Evolutionary conservation across 2,329 filamentous ascomycete species (phyloP).

Genomic region (Exserohilum turcica): DNA sequence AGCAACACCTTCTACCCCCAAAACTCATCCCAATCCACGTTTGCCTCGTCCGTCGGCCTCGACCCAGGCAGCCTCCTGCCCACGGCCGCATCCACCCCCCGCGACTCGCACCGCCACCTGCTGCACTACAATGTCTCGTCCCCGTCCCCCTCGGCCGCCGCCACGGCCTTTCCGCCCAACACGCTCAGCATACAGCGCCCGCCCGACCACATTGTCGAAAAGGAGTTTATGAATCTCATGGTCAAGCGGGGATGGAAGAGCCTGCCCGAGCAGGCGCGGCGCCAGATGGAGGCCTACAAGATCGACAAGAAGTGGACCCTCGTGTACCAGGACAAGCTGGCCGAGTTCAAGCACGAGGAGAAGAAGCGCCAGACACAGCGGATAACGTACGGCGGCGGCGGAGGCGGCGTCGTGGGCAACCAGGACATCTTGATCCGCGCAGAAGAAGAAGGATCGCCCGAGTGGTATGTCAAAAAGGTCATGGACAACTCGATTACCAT

Average conservation of each 20-base stretch:
- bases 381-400: conserved; percentile 60
- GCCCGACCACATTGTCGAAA: conserved; percentile 79
- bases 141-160: conserved; percentile 54
- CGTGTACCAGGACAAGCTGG: conserved; percentile 90
- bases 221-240: conserved; percentile 93
- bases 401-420: conserved; percentile 36
- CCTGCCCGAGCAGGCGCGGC: conserved; percentile 87
- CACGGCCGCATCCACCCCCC: conserved; percentile 46
- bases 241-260: conserved; percentile 98
- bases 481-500: conserved; percentile 93
- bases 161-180: conserved; percentile 59
- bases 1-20: conserved; percentile 57
- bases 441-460: conserved; percentile 93
- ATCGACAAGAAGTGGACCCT: conserved; percentile 97
- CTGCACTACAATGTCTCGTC: conserved; percentile 52
- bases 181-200: conserved; percentile 72
- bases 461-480: conserved; percentile 97
- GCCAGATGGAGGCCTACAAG: conserved; percentile 96
- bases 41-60: conserved; percentile 53
- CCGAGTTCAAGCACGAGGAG: conserved; percentile 92
- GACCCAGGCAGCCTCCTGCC: conserved; percentile 48
- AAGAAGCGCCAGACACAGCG: conserved; percentile 79
- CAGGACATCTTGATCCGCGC: conserved; percentile 72
- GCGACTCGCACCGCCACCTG: conserved; percentile 50
- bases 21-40: conserved; percentile 62